phyloP scores from a whole-genome alignment of 163 green algal genomes.

The Scenedesmus sp. region DNA sequence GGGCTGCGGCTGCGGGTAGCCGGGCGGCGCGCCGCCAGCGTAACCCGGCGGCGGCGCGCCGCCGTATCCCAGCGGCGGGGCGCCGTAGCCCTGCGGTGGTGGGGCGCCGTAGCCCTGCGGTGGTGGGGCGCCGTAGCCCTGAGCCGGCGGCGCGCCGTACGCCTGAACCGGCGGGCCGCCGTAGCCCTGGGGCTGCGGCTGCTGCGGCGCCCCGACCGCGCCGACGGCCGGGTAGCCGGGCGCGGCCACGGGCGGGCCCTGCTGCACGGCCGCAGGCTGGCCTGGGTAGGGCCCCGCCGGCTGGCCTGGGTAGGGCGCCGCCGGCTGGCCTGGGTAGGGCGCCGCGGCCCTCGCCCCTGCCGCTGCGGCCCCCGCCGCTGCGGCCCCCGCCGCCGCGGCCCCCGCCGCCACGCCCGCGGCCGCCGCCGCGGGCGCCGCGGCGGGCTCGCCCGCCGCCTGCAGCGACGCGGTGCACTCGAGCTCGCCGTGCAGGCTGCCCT shows the following conservation, averaged over 20 bases:
- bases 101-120: background rate
- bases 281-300: background rate
- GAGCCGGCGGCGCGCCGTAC: background rate
- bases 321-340: background rate
- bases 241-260: no score
- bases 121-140: background rate
- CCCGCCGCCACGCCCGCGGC: conserved; percentile 13
- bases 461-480: conserved; percentile 16
- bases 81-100: background rate
- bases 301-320: background rate
- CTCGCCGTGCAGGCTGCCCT: conserved; percentile 23
- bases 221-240: no score
- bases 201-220: background rate
- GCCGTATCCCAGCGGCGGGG: no score
- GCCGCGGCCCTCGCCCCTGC: background rate
- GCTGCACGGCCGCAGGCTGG: background rate
- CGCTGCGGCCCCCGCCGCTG: background rate
- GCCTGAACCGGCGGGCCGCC: background rate
- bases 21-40: no score
- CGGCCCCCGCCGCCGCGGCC: background rate
- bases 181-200: conserved; percentile 12
- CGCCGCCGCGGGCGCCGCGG: conserved; percentile 3
- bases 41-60: no score
- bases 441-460: background rate
- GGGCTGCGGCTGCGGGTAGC: background rate